A percentile compares a stretch with the other conserved stretches of the same genome.
These are phyloP conservation scores for Linaria vulgaris DNA, from an alignment of 257 asterid species.

Conservation along the genomic window DNA sequence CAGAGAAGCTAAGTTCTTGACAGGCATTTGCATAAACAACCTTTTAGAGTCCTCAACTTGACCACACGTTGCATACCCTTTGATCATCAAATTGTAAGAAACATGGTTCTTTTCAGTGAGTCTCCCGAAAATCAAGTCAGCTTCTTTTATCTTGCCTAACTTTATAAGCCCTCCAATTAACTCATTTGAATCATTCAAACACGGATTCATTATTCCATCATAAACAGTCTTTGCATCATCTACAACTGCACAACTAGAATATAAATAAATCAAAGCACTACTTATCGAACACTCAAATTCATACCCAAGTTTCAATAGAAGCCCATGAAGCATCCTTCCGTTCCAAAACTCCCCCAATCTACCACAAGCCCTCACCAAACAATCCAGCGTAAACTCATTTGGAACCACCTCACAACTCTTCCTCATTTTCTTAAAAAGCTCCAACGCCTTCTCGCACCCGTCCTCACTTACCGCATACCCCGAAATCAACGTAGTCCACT, in stretches of 20 bases:
- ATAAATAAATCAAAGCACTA: conserved; percentile 59
- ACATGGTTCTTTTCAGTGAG: conserved; percentile 40
- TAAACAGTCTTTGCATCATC: conserved; percentile 57
- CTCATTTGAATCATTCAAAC: conserved; percentile 42
- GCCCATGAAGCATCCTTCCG: conserved; percentile 65
- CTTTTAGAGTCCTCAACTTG: conserved; percentile 47
- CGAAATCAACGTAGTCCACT: conserved; percentile 76
- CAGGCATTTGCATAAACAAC: conserved; percentile 53
- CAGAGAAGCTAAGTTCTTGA: conserved; percentile 38
- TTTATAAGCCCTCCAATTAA: conserved; percentile 51
- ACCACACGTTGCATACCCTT: conserved; percentile 63
- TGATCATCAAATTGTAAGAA: conserved; percentile 71
- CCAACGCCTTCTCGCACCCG: conserved; percentile 54
- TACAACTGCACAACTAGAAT: conserved; percentile 43
- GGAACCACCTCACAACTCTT: conserved; percentile 47
- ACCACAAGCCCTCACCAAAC: conserved; percentile 63
- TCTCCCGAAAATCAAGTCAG: conserved; percentile 49
- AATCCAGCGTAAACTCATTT: conserved; percentile 79
- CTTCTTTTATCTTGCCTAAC: conserved; percentile 51
- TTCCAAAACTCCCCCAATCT: conserved; percentile 35
- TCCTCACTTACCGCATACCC: conserved; percentile 61
- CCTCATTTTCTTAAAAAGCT: conserved; percentile 61
- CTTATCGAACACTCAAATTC: conserved; percentile 45
- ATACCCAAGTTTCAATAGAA: conserved; percentile 52
- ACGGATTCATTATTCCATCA: conserved; percentile 29